phyloP scores from a whole-genome alignment of 2,329 filamentous ascomycete species.

The Pseudogymnoascus sp. region DNA sequence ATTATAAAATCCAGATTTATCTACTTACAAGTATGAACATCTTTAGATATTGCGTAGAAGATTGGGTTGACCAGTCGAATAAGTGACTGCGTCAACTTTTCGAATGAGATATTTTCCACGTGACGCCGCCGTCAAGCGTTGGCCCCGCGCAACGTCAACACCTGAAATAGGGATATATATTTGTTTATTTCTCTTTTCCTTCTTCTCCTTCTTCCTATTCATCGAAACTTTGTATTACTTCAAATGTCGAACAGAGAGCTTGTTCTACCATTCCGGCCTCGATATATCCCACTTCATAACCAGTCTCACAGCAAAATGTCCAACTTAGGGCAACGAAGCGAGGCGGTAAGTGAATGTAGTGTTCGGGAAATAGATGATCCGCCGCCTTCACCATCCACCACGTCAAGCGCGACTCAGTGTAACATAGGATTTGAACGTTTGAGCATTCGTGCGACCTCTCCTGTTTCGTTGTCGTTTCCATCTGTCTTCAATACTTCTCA shows the following conservation, averaged over 20 bases:
- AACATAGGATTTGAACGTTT: not conserved
- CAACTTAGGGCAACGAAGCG: not conserved
- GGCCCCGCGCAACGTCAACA: not conserved
- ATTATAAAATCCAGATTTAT: not conserved
- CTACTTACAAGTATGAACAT: conserved; percentile 45
- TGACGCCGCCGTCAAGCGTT: not conserved
- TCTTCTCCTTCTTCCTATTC: not conserved
- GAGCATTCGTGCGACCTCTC: not conserved
- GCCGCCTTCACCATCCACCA: not conserved
- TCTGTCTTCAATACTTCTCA: not conserved
- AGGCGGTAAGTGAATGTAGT: not conserved
- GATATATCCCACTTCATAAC: not conserved
- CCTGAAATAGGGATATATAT: not conserved
- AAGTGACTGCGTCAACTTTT: not conserved
- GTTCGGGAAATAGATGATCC: not conserved
- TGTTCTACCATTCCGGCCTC: not conserved
- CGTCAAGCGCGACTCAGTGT: not conserved
- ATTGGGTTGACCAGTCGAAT: not conserved
- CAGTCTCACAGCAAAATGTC: not conserved
- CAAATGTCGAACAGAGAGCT: not conserved
- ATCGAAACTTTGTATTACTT: not conserved
- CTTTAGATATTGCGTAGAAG: conserved; percentile 8
- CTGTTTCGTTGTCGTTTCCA: conserved; percentile 1
- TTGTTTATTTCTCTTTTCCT: not conserved
- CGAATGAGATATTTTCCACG: not conserved